phyloP scores from a whole-genome alignment of 768 basidiomycete species.

The Pulveroboletus sp. region DNA sequence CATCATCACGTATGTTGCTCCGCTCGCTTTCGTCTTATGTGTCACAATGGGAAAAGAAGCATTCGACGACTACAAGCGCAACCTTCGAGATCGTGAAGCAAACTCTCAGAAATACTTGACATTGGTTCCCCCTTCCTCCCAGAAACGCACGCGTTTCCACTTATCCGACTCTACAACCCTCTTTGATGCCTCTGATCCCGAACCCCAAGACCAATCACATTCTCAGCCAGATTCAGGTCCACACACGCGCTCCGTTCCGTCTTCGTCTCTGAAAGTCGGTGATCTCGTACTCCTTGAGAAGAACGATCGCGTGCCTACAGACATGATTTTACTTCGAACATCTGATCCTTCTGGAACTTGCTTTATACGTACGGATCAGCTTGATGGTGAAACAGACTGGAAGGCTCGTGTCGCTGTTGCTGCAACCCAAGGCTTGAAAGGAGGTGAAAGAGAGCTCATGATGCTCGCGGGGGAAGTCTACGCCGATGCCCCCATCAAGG shows the following conservation, averaged over 20 bases:
- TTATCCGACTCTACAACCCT: conserved; percentile 17
- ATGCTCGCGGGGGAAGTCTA: conserved; percentile 84
- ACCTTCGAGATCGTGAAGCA: conserved; percentile 88
- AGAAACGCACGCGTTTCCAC: conserved; percentile 21
- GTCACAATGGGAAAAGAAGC: conserved; percentile 99
- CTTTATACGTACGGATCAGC: conserved; percentile 95
- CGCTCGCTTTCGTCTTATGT: conserved; percentile 88
- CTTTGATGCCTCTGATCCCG: conserved; percentile 18
- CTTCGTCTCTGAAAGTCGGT: conserved; percentile 84
- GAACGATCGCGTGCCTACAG: conserved; percentile 95
- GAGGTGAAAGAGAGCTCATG: conserved; percentile 46
- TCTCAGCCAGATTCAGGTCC: conserved; percentile 35
- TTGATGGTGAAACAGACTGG: conserved; percentile 99
- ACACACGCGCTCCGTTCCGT: conserved; percentile 75
- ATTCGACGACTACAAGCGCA: conserved; percentile 95
- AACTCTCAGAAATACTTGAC: conserved; percentile 90
- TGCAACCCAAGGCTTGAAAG: conserved; percentile 18
- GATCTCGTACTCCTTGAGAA: conserved; percentile 91
- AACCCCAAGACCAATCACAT: conserved; percentile 9
- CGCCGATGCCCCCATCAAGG: conserved; percentile 93
- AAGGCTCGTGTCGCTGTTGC: conserved; percentile 84
- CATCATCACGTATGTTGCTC: conserved; percentile 92
- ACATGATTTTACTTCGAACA: conserved; percentile 84
- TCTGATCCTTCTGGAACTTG: conserved; percentile 89
- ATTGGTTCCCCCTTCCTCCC: conserved; percentile 51